phyloP scores from a whole-genome alignment of 2,329 filamentous ascomycete genomes.

The Endothia cerciana region DNA sequence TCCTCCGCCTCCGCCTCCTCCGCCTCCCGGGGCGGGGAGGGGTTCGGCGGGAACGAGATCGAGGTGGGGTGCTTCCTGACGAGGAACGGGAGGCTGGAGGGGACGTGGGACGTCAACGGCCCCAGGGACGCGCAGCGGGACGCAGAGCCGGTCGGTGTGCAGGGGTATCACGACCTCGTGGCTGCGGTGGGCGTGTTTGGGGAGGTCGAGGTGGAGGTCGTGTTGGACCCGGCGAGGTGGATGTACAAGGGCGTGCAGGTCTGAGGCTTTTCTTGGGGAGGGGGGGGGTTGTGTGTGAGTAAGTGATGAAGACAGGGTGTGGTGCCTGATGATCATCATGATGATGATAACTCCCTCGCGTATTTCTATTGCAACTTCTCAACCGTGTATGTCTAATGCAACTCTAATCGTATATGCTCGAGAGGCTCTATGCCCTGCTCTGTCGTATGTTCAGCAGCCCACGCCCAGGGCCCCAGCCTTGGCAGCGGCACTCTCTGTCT shows the following conservation, averaged over 20 bases:
- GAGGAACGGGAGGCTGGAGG: conserved; percentile 61
- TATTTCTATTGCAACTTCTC: not conserved
- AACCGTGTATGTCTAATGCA: not conserved
- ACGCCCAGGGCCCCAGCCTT: no score
- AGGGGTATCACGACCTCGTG: conserved; percentile 66
- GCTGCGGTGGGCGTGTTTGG: conserved; percentile 10
- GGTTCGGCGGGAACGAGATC: conserved; percentile 31
- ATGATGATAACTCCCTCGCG: not conserved
- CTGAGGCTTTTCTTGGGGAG: no score
- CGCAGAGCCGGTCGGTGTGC: conserved; percentile 66
- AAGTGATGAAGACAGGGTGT: no score
- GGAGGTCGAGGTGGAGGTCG: conserved; percentile 41
- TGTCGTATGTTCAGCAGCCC: no score
- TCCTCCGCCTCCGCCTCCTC: conserved; percentile 41
- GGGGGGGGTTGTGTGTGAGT: not conserved
- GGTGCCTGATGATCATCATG: no score
- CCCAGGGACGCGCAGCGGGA: conserved; percentile 68
- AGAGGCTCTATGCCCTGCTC: not conserved
- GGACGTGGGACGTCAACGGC: conserved; percentile 75
- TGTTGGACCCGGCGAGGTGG: conserved; percentile 65
- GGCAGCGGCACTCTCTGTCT: not conserved
- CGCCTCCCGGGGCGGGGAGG: conserved; percentile 22
- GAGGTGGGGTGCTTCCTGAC: conserved; percentile 71
- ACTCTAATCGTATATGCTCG: no score
- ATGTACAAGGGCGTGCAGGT: conserved; percentile 45